phyloP scores from a whole-genome alignment of 805 yeast species.

The Millerago galiae region DNA sequence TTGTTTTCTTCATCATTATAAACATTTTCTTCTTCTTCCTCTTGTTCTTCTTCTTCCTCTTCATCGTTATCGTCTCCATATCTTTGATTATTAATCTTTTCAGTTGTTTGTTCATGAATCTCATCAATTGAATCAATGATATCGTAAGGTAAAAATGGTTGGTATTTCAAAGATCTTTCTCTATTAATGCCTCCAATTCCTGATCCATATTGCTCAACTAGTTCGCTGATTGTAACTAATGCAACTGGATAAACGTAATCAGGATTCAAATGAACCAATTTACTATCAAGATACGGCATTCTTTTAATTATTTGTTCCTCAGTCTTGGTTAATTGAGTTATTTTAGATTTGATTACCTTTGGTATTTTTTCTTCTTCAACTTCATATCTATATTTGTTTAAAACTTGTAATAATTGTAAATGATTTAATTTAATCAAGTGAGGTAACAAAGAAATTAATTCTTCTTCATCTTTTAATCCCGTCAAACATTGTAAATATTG shows the following conservation, averaged over 20 bases:
- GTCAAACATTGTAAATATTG: conserved; percentile 91
- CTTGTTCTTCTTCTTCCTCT: conserved; percentile 8
- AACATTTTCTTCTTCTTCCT: conserved; percentile 9
- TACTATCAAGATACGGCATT: conserved; percentile 17
- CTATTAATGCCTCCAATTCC: conserved; percentile 59
- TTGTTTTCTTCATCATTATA: conserved; percentile 18
- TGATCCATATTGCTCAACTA: conserved; percentile 70
- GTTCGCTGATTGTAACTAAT: conserved; percentile 68
- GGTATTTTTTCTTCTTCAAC: conserved; percentile 66
- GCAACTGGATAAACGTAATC: conserved; percentile 37
- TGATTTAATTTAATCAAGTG: conserved; percentile 57
- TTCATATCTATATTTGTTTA: conserved; percentile 78
- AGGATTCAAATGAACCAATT: conserved; percentile 38
- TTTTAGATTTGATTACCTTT: conserved; percentile 22
- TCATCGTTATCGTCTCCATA: conserved; percentile 12
- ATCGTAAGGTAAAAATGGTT: conserved; percentile 67
- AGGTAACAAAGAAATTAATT: conserved; percentile 46
- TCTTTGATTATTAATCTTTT: conserved; percentile 13
- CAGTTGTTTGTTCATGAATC: conserved; percentile 40
- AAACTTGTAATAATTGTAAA: conserved; percentile 60
- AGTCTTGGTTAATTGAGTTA: conserved; percentile 10
- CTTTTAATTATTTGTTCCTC: conserved; percentile 9
- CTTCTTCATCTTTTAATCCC: conserved; percentile 58
- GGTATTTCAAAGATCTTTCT: conserved; percentile 48
- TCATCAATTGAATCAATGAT: conserved; percentile 70